Evolutionary conservation across 2,329 filamentous ascomycete genomes (phyloP), one percentile per base, ranked within the genome.

Genomic region (Pyrenophora graminea): DNA sequence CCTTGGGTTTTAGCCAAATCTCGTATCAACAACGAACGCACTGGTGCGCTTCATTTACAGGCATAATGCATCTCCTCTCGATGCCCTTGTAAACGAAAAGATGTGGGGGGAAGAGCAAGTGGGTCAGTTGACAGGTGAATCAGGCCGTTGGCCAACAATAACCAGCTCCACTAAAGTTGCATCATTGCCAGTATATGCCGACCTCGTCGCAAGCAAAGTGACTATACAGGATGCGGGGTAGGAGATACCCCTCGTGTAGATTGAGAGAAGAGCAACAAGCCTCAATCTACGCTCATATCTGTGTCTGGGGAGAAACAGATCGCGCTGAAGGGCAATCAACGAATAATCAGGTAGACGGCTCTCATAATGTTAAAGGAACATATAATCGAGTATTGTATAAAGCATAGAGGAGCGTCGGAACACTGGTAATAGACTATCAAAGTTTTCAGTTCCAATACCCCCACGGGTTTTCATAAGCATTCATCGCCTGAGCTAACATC

Each of bases 221-320:
- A 15, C 31, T 33, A 33, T 23, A 32, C n/a, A 38, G 18, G 32
- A 37, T 37, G 38, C 32, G 38, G 43, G 33, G 48, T 42, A 47
- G 10, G 6, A 18, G 32, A 21, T 19, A 21, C 13, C 9, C 21
- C 23, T 17, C 9, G 9, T 38, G 18, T 10, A 21, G 17, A 15
- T 21, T 13, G 13, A 33, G 32, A 21, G 15, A 25, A 48, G 25
- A 33, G 38, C 8, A 30, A 30, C 32, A 38, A 6, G 19, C 25
- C n/a, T 18, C 39, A 51, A 47, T 51, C 12, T 51, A 41, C 23
- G 4, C 34, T 18, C 39, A 47, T 38, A 32, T 37, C 18, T 27
- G 15, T 40, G 23, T 38, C 43, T 25, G 18, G 38, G 25, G 17
- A 38, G 12, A 19, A 32, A 27, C 25, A 38, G 25, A 40, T 31